These are phyloP conservation scores for Venturiaceae sp. DNA, from an alignment of 2,329 filamentous ascomycete species.

Conservation along the genomic window DNA sequence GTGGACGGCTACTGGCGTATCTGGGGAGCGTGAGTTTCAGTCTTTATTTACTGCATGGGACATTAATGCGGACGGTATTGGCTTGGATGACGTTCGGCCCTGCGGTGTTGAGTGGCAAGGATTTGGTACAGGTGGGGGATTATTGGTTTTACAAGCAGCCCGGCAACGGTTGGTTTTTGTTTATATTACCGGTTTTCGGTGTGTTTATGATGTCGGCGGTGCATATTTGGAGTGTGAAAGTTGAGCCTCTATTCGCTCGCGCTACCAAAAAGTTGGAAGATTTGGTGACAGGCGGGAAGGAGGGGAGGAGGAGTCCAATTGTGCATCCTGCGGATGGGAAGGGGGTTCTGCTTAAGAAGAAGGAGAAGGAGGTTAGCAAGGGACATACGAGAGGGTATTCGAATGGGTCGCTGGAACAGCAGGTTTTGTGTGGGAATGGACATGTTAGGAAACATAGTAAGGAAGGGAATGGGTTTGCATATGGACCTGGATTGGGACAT, in stretches of 20 bases:
- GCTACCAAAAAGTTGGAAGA: not conserved
- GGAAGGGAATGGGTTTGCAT: not conserved
- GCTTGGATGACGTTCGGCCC: conserved; percentile 16
- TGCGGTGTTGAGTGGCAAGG: not conserved
- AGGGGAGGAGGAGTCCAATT: not conserved
- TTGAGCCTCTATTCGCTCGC: conserved; percentile 4
- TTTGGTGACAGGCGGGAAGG: not conserved
- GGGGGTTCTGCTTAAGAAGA: not conserved
- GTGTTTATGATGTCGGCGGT: not conserved
- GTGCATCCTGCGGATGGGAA: not conserved
- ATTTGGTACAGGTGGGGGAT: not conserved
- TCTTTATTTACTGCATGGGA: conserved; percentile 19
- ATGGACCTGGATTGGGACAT: no score
- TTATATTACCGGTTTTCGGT: not conserved
- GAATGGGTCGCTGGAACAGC: not conserved
- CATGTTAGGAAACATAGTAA: not conserved
- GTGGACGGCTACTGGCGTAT: conserved; percentile 16
- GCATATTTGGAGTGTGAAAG: not conserved
- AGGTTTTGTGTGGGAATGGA: not conserved
- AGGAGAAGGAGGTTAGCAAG: not conserved
- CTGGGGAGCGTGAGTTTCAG: conserved; percentile 19
- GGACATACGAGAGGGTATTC: not conserved
- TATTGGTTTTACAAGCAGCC: not conserved
- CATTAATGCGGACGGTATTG: conserved; percentile 17
- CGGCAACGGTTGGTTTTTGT: not conserved